A percentile compares a stretch with the other conserved stretches of the same genome.
phyloP scores from a whole-genome alignment of 176 grass and related monocot genomes.

The Tillandsia fasciculata region DNA sequence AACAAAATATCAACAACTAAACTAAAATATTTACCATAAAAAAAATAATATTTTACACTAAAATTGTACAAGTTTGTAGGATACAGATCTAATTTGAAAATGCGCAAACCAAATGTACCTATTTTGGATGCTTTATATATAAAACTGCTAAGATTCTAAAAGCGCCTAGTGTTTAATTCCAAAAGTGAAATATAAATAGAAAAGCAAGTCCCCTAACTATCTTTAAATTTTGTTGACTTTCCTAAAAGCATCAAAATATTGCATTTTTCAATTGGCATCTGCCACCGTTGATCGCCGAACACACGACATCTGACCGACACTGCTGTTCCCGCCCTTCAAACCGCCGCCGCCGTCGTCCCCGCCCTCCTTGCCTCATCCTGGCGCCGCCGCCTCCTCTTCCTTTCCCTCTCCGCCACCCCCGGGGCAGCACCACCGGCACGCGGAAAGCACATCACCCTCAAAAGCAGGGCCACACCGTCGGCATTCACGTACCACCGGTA shows the following conservation, averaged over 20 bases:
- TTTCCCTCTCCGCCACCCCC: constrained; percentile 21
- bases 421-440: constrained; percentile 7
- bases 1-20: too few relatives aligned
- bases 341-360: neutral
- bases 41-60: too few relatives aligned
- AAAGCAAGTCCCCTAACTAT: neutral
- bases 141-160: too few relatives aligned
- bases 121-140: too few relatives aligned
- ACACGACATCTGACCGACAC: constrained; percentile 15
- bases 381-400: constrained; percentile 9
- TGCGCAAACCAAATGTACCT: too few relatives aligned
- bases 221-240: neutral
- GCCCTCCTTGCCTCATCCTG: constrained; percentile 13
- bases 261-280: neutral
- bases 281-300: constrained; percentile 29
- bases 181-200: neutral
- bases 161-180: too few relatives aligned
- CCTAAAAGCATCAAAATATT: neutral
- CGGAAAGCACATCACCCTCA: constrained; percentile 40
- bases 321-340: neutral
- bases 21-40: too few relatives aligned
- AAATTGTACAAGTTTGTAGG: too few relatives aligned
- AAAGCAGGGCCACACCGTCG: constrained; percentile 56
- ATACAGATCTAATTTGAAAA: too few relatives aligned
- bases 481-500: constrained; percentile 58